phyloP scores from a whole-genome alignment of 163 green algal genomes.

The Coccomyxa subellipsoidea region DNA sequence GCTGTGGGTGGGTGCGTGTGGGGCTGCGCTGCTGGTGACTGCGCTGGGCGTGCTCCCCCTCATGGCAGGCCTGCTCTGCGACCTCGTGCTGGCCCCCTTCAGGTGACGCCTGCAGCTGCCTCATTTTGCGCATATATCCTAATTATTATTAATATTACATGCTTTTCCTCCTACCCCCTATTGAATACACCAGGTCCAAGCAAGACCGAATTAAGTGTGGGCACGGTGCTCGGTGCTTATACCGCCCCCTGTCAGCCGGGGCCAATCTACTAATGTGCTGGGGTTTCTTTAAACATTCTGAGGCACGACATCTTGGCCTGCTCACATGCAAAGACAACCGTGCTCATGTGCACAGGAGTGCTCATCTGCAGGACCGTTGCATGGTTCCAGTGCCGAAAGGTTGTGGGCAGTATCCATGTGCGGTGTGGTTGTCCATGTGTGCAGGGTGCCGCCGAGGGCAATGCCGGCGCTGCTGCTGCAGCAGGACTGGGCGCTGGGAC shows the following conservation, averaged over 20 bases:
- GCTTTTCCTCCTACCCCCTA: too few species aligned
- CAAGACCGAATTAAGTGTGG: too few species aligned
- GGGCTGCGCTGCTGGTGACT: not conserved
- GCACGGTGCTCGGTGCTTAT: too few species aligned
- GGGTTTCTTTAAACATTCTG: too few species aligned
- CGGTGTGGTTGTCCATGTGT: not conserved
- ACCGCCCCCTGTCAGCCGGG: too few species aligned
- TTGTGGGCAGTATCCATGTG: not conserved
- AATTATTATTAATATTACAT: too few species aligned
- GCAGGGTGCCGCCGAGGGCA: not conserved
- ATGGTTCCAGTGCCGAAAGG: not conserved
- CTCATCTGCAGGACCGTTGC: not conserved
- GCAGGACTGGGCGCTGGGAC: conserved; percentile 6
- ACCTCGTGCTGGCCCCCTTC: conserved; percentile 22
- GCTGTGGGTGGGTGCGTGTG: not conserved
- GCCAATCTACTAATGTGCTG: too few species aligned
- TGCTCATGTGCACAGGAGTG: too few species aligned
- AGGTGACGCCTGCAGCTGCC: conserved; percentile 7
- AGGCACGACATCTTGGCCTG: too few species aligned
- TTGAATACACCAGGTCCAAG: too few species aligned
- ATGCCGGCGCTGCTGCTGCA: not conserved
- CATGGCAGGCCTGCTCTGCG: conserved; percentile 18
- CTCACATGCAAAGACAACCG: too few species aligned
- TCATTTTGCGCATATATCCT: too few species aligned
- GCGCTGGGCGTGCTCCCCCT: conserved; percentile 17